Conservation (phyloP, 495 filamentous ascomycete species). For the Pseudomonodictys pantanalensis region DNA sequence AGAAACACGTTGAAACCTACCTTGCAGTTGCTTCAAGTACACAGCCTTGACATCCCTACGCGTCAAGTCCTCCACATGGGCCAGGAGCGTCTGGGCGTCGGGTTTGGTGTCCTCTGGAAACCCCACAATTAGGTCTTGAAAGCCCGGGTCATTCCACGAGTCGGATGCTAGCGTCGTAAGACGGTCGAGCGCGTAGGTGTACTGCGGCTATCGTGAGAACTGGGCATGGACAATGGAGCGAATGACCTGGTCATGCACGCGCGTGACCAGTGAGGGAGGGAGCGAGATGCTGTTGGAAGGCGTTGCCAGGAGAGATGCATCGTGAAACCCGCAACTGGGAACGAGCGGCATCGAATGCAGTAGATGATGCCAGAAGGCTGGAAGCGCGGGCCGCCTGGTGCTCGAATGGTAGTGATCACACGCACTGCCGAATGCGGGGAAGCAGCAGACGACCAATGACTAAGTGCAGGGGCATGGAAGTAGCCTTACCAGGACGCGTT, state of each 20-base stretch:
- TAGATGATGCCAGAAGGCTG: slow-evolving; percentile 10
- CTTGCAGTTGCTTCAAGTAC: slow-evolving; percentile 69
- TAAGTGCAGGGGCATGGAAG: slow-evolving; percentile 6
- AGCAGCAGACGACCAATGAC: slow-evolving; percentile 1
- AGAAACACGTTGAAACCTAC: slow-evolving; percentile 21
- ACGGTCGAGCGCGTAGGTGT: slow-evolving; percentile 63
- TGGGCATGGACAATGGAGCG: background rate
- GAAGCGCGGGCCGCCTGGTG: slow-evolving; percentile 22
- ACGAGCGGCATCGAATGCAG: slow-evolving; percentile 25
- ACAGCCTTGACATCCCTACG: slow-evolving; percentile 62
- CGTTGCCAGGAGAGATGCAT: too few species aligned
- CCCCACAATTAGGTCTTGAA: slow-evolving; percentile 57
- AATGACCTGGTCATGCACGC: background rate
- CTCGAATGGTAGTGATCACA: slow-evolving; percentile 23
- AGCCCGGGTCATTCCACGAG: slow-evolving; percentile 58
- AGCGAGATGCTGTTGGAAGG: background rate
- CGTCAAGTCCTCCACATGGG: slow-evolving; percentile 63
- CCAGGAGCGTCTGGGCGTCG: slow-evolving; percentile 50
- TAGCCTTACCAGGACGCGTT: slow-evolving; percentile 63
- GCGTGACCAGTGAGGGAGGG: slow-evolving; percentile 15
- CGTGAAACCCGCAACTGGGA: slow-evolving; percentile 11
- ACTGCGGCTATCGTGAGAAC: slow-evolving; percentile 63
- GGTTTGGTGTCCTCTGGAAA: slow-evolving; percentile 59
- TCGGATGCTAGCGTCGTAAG: slow-evolving; percentile 56
- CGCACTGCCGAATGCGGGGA: slow-evolving; percentile 23